Conservation (phyloP, 352 stramenopile species). For the Phytophthora capsici region DNA sequence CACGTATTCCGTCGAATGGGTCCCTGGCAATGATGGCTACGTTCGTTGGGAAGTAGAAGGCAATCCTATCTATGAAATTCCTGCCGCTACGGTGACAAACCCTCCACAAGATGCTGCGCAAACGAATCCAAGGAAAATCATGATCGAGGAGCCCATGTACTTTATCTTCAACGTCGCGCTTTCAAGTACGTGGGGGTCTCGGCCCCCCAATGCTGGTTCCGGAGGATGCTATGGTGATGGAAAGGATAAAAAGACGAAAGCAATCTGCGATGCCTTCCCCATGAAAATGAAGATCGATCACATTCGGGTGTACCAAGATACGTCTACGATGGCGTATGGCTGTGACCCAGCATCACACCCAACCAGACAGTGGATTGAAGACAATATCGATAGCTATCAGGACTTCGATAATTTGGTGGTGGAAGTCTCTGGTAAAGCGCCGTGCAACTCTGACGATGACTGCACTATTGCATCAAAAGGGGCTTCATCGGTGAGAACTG, state of each 20-base stretch:
- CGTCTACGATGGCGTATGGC: conserved; percentile 44
- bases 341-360: conserved; percentile 52
- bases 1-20: conserved; percentile 28
- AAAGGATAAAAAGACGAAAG: conserved; percentile 34
- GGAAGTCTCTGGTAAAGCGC: conserved; percentile 42
- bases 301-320: conserved; percentile 37
- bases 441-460: conserved; percentile 46
- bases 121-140: conserved; percentile 57
- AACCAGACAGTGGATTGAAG: conserved; percentile 59
- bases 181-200: conserved; percentile 76
- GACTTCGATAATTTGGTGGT: conserved; percentile 45
- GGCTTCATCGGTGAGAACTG: conserved; percentile 27
- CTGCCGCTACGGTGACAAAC: conserved; percentile 21
- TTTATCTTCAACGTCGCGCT: conserved; percentile 59
- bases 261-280: conserved; percentile 63
- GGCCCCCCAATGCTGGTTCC: conserved; percentile 56
- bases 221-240: conserved; percentile 37
- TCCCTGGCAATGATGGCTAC: conserved; percentile 22
- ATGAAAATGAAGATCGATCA: conserved; percentile 57
- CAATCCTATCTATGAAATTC: conserved; percentile 21
- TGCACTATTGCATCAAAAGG: conserved; percentile 39
- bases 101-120: conserved; percentile 70
- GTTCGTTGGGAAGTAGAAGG: conserved; percentile 30
- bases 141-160: conserved; percentile 92
- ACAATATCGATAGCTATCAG: conserved; percentile 49